Evolutionary conservation across 495 filamentous ascomycete species (phyloP), one percentile per base, ranked within the genome.

Genomic region (Aspergillus wentii): DNA sequence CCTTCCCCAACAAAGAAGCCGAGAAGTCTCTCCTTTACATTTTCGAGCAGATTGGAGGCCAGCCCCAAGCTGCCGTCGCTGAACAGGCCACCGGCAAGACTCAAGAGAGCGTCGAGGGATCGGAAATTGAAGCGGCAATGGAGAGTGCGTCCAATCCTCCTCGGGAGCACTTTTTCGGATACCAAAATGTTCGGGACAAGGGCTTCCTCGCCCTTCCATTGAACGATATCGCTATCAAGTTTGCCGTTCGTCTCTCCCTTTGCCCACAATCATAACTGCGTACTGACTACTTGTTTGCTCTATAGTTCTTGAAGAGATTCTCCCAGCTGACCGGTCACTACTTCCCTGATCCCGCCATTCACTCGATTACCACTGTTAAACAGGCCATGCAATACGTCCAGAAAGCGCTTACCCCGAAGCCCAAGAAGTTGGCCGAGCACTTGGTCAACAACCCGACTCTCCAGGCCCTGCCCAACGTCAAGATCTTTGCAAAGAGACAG

Each of bases 281-380:
- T 8, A 11, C 5, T 31, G 14, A 13, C 7, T 27, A n/a, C 34
- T 2, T 33, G 30, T 45, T 10, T 35, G 30, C 29, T 35, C 29
- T 33, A 38, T 41, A 91, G 87, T 69, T 86, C 43, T 57, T 83
- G 40, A 92, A 91, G 66, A 80, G 88, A 27, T 64, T 86, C 33
- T 75, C 82, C 53, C 82, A 88, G 54, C 67, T 96, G 35, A 88
- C 79, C 19, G 87, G 86, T 35, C 75, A 79, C 30, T 74, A 74
- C 18, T 65, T 95, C 47, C 69, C 80, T 21, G 92, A 96, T 61
- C 66, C 74, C 35, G 66, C 67, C 32, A 74, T 88, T 38, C 51
- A 64, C 19, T 51, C 56, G 37, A 59, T 79, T 33, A 55, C 54
- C 25, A 84, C 75, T 21, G 61, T 82, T 13, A 61, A 62, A 30